Conservation (phyloP, 495 filamentous ascomycete species). For the Polyplosphaeria fusca region DNA sequence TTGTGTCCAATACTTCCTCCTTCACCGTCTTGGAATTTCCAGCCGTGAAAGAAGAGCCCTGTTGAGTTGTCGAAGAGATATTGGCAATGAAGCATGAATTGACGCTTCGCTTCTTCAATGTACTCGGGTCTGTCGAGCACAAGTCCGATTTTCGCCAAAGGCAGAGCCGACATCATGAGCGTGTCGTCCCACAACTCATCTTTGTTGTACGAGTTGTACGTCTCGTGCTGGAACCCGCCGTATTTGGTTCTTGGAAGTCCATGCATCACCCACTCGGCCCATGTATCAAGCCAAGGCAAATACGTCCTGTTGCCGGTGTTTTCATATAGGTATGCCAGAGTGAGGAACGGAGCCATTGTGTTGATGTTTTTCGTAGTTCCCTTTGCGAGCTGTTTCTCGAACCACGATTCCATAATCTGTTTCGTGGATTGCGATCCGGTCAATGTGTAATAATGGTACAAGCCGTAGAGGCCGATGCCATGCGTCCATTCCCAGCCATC, state of each 20-base stretch:
- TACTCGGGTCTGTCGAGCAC: conserved; percentile 62
- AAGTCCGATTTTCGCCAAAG: conserved; percentile 70
- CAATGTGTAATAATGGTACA: conserved; percentile 71
- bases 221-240: conserved; percentile 73
- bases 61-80: conserved; percentile 66
- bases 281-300: conserved; percentile 66
- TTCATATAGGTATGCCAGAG: conserved; percentile 68
- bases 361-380: conserved; percentile 81
- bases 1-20: conserved; percentile 58
- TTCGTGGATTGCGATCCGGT: conserved; percentile 53
- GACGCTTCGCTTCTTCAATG: conserved; percentile 67
- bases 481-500: conserved; percentile 79
- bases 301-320: conserved; percentile 59
- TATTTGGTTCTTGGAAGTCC: conserved; percentile 64
- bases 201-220: conserved; percentile 61
- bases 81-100: conserved; percentile 69
- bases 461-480: conserved; percentile 71
- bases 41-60: conserved; percentile 72
- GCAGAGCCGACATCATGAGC: conserved; percentile 77
- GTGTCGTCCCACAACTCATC: conserved; percentile 76
- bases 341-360: conserved; percentile 71
- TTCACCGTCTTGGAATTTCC: conserved; percentile 56
- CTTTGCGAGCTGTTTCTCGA: conserved; percentile 58
- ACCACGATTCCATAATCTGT: conserved; percentile 65
- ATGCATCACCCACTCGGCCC: conserved; percentile 75